phyloP scores from a whole-genome alignment of 2,329 filamentous ascomycete species.

The Botrytis aclada region DNA sequence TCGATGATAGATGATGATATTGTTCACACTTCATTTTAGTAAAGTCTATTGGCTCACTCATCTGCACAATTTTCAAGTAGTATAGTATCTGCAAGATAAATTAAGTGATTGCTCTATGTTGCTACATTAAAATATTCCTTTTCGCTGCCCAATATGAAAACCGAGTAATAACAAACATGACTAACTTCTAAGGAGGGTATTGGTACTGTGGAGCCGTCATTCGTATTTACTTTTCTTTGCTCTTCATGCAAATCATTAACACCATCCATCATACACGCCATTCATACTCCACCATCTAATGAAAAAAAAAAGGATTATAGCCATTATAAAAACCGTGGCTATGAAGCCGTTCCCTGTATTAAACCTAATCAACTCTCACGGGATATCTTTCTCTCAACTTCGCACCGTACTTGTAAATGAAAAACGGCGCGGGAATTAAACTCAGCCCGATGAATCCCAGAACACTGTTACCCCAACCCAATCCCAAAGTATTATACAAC shows the following conservation, averaged over 20 bases:
- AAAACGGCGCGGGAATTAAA: slow-evolving; percentile 9
- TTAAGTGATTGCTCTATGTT: neutral
- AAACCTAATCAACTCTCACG: slow-evolving; percentile 1
- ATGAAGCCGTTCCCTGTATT: too few relatives aligned
- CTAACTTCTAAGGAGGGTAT: slow-evolving; percentile 7
- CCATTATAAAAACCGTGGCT: neutral
- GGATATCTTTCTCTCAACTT: slow-evolving; percentile 17
- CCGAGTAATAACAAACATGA: neutral
- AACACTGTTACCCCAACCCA: slow-evolving; percentile 20
- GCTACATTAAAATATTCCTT: neutral
- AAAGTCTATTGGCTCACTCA: neutral
- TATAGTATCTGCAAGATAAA: neutral
- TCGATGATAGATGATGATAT: neutral
- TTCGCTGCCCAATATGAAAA: neutral
- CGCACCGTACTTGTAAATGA: slow-evolving; percentile 13
- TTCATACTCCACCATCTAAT: neutral
- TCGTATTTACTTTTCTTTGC: neutral
- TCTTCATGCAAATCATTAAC: neutral
- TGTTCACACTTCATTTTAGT: neutral
- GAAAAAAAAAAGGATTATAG: neutral
- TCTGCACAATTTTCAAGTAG: neutral
- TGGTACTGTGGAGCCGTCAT: neutral
- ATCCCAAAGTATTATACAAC: slow-evolving; percentile 8
- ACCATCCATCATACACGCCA: neutral
- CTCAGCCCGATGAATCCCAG: slow-evolving; percentile 18